Percentiles rank a stretch among this genome's conserved stretches.
phyloP scores from a whole-genome alignment of 106 monocot species.

The Ottelia alismoides region DNA sequence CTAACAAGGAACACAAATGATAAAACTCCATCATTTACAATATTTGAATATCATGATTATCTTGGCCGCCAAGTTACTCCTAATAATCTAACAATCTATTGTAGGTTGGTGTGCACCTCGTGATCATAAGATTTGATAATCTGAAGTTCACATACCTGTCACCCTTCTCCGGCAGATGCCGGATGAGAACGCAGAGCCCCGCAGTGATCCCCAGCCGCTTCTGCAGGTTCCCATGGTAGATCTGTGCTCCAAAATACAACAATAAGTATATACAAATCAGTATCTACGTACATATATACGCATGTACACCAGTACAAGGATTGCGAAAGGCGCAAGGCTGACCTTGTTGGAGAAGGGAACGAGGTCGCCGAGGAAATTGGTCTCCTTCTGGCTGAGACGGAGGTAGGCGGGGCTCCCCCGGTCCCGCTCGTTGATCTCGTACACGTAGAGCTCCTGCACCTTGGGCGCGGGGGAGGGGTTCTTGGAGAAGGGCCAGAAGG shows the following conservation, averaged over 20 bases:
- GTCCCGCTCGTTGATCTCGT: constrained; percentile 51
- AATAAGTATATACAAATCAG: not conserved
- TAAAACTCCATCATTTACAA: too few species aligned
- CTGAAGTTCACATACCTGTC: too few species aligned
- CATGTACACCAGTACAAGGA: too few species aligned
- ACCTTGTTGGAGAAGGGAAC: constrained; percentile 34
- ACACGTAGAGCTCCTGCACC: constrained; percentile 33
- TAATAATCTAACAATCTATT: too few species aligned
- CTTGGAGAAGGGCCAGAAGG: not conserved
- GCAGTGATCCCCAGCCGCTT: constrained; percentile 41
- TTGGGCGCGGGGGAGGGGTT: constrained; percentile 2
- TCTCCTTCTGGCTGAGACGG: constrained; percentile 25
- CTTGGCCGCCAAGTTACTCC: too few species aligned
- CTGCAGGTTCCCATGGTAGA: constrained; percentile 36
- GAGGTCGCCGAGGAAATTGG: constrained; percentile 29
- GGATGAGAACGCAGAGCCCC: constrained; percentile 31
- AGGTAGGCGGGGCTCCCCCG: constrained; percentile 38
- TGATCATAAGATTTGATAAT: too few species aligned
- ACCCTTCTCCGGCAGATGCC: constrained; percentile 25
- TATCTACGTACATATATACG: too few species aligned
- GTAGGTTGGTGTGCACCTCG: too few species aligned
- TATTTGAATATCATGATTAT: too few species aligned
- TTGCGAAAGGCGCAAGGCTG: not conserved
- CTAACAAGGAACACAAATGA: too few species aligned
- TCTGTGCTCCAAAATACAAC: too few species aligned